Evolutionary conservation across 108 stramenopile genomes (phyloP), one percentile per base, ranked within the genome.

Genomic region (Pinguiococcus pyrenoidosus): DNA sequence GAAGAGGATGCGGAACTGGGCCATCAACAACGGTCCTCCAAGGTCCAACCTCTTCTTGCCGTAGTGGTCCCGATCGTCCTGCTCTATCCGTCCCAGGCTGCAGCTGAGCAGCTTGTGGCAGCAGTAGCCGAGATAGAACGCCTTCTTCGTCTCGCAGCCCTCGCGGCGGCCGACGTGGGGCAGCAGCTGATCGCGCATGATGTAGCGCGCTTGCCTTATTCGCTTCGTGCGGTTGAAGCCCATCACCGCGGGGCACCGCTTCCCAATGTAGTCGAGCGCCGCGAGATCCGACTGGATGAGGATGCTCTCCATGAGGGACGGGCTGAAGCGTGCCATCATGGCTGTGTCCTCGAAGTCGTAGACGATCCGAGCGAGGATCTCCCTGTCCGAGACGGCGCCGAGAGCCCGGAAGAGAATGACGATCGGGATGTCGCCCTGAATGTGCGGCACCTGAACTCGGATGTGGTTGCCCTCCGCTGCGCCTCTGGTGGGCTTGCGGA

Each of bases 61-160:
- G 74, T 92, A 96, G 49, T 99, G 94, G 74, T 99, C 97, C 44
- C 94, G 82, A 69, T 99, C 97, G 72, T 96, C 94, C 56, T 94
- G 89, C 18, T 87, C 81, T 21, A 79, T 56, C 12, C 94, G 80
- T 10, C 91, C 92, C 38, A 96, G 56, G 45, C 74, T 78, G 60
- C 92, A 94, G 76, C 83, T 85, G 23, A 96, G 69, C 44, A 96
- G 59, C 71, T 94, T 92, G 75, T 96, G 94, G 27, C 93, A 92
- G 25, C 88, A 84, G 72, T 99, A 99, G 38, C 93, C 92, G 52
- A 99, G 57, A 66, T 93, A 99, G 72, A 95, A 99, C 21, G 87
- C 94, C 75, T 99, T 99, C 64, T 88, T 88, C 18, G 92, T 89
- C 63, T 91, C 89, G 51, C 84, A 83, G 59, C 87, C 82, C 41